Base-by-base conservation (phyloP, 2,329 filamentous ascomycete species). In the Aspergillus novofumigatus region DNA sequence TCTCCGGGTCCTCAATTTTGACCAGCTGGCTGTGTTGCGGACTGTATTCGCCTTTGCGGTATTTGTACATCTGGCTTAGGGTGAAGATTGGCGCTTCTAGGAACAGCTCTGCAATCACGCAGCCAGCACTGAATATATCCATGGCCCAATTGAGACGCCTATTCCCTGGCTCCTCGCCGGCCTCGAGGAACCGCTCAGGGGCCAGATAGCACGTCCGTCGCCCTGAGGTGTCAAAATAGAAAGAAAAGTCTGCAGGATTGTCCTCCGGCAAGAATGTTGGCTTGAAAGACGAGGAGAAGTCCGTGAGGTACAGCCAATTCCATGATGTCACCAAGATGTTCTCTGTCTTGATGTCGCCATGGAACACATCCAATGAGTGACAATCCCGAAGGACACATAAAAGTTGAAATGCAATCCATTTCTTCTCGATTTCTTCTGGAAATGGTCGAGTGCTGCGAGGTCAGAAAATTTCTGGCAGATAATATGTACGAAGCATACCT, bases 301-400 rank as follows among this genome's bases (percentile, higher is more conserved):
- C 94, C n/a, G 92, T 88, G 41, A 99, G 82, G 72, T 97, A 99
- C 2, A 99, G 82, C 94, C 95, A 99, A 77, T 97, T 97, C 94
- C 94, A 99, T 6, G 94, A 97, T 0, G 94, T 99, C 52, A 99
- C 93, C 50, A 99, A 80, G 38, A 96, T 86, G 68, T 99, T 99
- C 75, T 99, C 93, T 1, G 93, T 94, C 80, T 99, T 99, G 79
- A 99, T 97, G 70, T 99, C 95, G 57, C 94, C 95, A 71, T 99
- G 94, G 72, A 92, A 97, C 52, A 99, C 82, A 67, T 95, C 90
- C 49, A 89, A 84, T 28, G 89, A 82, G 73, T 99, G 94, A 67
- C 91, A 97, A 74, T 99, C 95, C 56, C 92, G 87, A 57, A 99
- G 80, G 2, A 91, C 92, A 73, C 92, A 97, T 10, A 99, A 83